Evolutionary conservation across 305 asterid species (phyloP), one percentile per base, ranked within the genome.

Genomic region (Solanum hybrid): DNA sequence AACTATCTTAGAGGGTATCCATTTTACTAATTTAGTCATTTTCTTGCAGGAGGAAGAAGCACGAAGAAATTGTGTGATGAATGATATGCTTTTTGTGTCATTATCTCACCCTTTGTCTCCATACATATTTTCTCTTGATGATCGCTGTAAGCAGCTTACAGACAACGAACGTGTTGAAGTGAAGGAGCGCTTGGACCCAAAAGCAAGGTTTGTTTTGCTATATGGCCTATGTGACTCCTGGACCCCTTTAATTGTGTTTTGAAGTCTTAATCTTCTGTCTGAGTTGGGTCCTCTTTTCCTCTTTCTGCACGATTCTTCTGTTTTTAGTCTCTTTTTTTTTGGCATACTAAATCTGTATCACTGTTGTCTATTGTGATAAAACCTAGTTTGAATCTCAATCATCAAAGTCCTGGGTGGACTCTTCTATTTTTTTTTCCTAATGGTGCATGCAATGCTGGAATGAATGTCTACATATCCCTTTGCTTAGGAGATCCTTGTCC

Each of bases 401-500:
- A 4, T 79, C 31, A 6, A 38, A 79, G 34, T 79, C 13, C n/a
- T 79, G 24, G n/a, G 35, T 79, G 34, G 12, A 79, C 86, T 79
- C 35, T 79, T 38, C 86, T 79, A 42, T 73, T 14, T 6, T 29
- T 27, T 75, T 34, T 77, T 3, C 81, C 42, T 34, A 20, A 32
- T 10, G 26, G 89, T 93, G 76, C 91, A 9, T 95, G 96, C 97
- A 96, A 99, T 92, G 98, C 96, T 92, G 99, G 99, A 89, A 96
- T 97, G 99, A 95, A 97, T 16, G 99, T 98, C 73, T 96, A 95
- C 93, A 90, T 96, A 84, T 96, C 98, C 86, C 98, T 96, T 71
- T 97, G 98, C 64, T 85, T 92, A 42, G 99, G 99, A 87, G 98
- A 97, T 92, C 96, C 99, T 34, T 96, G 98, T 92, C 99, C 99